Conservation (phyloP, 768 basidiomycete species). For the Exsudoporus frostii region DNA sequence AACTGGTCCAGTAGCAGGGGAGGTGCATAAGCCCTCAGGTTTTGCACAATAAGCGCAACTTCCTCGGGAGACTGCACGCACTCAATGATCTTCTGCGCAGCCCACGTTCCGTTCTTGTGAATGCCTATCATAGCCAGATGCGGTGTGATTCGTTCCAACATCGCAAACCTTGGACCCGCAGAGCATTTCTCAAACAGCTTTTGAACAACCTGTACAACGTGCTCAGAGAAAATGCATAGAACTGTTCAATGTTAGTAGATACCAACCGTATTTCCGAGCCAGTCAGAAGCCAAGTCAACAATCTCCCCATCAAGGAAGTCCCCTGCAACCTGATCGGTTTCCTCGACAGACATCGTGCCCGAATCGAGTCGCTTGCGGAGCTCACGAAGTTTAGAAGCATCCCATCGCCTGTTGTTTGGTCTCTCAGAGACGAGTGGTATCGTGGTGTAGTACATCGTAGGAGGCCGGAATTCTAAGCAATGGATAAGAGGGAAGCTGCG, state of each 20-base stretch:
- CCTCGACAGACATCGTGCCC: constrained; percentile 77
- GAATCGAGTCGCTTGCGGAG: constrained; percentile 91
- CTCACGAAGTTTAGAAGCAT: constrained; percentile 90
- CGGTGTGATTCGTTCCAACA: constrained; percentile 92
- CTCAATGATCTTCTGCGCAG: constrained; percentile 98
- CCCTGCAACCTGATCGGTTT: constrained; percentile 85
- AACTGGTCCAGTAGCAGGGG: constrained; percentile 93
- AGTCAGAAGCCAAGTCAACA: constrained; percentile 93
- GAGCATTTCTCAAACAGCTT: constrained; percentile 94
- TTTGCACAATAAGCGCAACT: constrained; percentile 76
- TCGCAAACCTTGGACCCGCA: constrained; percentile 69
- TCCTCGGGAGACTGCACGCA: constrained; percentile 89
- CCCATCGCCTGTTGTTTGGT: constrained; percentile 84
- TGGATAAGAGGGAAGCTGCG: constrained; percentile 8
- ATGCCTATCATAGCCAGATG: constrained; percentile 97
- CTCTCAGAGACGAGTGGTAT: constrained; percentile 89
- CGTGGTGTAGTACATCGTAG: constrained; percentile 94
- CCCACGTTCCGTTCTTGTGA: constrained; percentile 99
- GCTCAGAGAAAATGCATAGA: constrained; percentile 1
- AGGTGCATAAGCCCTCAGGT: constrained; percentile 87
- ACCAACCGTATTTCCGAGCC: constrained; percentile 87
- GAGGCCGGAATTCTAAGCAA: constrained; percentile 77
- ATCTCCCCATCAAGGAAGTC: constrained; percentile 95
- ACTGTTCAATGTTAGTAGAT: background rate
- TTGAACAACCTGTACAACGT: constrained; percentile 73